These are phyloP conservation scores for Aspergillus heteromorphus DNA, from an alignment of 495 filamentous ascomycete genomes.

Conservation along the genomic window DNA sequence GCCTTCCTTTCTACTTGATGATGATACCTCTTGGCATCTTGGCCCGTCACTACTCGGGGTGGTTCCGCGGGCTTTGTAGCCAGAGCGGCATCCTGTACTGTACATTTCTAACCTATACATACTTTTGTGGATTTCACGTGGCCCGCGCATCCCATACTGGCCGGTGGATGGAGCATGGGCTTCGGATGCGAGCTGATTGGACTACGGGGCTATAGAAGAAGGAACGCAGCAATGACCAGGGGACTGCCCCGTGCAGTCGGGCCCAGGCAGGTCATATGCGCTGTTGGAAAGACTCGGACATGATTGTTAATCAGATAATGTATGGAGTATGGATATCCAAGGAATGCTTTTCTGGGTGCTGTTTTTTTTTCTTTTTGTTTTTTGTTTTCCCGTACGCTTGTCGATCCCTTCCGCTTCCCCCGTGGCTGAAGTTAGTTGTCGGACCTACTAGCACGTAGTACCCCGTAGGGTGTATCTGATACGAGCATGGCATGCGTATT, in stretches of 20 bases:
- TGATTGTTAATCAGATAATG: neutral
- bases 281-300: neutral
- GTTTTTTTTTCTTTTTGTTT: neutral
- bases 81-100: neutral
- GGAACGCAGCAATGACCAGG: neutral
- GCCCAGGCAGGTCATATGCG: neutral
- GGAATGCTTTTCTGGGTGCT: neutral
- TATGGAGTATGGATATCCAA: neutral
- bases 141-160: neutral
- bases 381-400: neutral
- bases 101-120: constrained; percentile 1
- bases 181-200: neutral
- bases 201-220: neutral
- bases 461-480: too few relatives aligned
- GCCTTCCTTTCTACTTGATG: neutral
- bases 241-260: neutral
- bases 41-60: neutral
- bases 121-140: neutral
- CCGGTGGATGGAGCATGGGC: neutral
- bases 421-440: too few relatives aligned
- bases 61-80: neutral
- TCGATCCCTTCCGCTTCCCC: neutral
- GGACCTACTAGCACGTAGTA: too few relatives aligned
- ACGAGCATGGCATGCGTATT: too few relatives aligned
- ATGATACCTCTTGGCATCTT: constrained; percentile 6